A percentile compares a stretch with the other conserved stretches of the same genome.
Evolutionary conservation across 2,329 filamentous ascomycete genomes (phyloP).

Genomic region (Hymenoscyphus repandus): DNA sequence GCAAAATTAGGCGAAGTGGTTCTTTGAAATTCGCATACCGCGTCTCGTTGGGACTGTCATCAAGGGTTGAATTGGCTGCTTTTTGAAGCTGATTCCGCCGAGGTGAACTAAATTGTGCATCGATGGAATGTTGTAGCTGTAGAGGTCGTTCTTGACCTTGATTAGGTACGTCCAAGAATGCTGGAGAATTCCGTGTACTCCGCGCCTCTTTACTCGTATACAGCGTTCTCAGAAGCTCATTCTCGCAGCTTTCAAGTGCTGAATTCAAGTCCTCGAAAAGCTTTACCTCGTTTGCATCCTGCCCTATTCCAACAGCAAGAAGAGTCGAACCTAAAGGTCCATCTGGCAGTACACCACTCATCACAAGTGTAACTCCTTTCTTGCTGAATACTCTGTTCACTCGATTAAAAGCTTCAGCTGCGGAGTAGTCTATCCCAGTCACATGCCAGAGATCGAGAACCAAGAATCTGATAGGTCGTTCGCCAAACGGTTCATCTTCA

Average conservation of each 20-base stretch:
- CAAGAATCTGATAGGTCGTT: conserved; percentile 79
- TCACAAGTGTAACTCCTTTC: conserved; percentile 72
- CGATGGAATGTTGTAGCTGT: conserved; percentile 39
- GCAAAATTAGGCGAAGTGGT: conserved; percentile 83
- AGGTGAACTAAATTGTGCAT: conserved; percentile 66
- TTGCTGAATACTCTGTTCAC: conserved; percentile 79
- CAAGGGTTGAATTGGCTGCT: conserved; percentile 71
- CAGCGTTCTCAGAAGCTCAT: conserved; percentile 79
- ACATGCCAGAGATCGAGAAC: conserved; percentile 87
- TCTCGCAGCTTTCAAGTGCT: conserved; percentile 90
- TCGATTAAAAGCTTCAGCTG: conserved; percentile 88
- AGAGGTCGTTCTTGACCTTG: conserved; percentile 1
- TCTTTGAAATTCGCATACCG: conserved; percentile 86
- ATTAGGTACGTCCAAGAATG: conserved; percentile 26
- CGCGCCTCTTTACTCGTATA: conserved; percentile 64
- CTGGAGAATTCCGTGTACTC: conserved; percentile 38
- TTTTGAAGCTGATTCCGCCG: conserved; percentile 71
- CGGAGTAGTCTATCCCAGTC: conserved; percentile 90
- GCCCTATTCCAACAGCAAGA: conserved; percentile 75
- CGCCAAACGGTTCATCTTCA: conserved; percentile 72
- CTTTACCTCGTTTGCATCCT: conserved; percentile 66
- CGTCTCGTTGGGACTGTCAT: conserved; percentile 51
- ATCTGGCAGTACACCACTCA: conserved; percentile 76
- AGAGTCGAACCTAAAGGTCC: conserved; percentile 73
- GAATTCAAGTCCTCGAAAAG: conserved; percentile 89